phyloP scores from a whole-genome alignment of 495 filamentous ascomycete genomes.

The Monascus purpureus region DNA sequence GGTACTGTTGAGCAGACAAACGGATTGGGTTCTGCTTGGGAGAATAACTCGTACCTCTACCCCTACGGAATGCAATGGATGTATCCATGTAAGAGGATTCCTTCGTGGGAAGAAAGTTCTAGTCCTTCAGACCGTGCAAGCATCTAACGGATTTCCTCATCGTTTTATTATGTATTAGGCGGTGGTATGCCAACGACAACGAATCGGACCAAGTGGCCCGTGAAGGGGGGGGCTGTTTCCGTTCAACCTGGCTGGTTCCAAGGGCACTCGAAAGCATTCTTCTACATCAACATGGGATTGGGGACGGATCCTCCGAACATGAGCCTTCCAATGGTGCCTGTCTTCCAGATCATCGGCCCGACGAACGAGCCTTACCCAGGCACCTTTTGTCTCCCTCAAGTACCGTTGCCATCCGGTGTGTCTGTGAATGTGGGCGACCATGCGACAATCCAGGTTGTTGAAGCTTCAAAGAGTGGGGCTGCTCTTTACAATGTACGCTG shows the following conservation, averaged over 20 bases:
- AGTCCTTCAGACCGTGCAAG: too few species aligned
- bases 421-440: constrained; percentile 68
- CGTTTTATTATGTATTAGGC: constrained; percentile 41
- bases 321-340: constrained; percentile 68
- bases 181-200: constrained; percentile 65
- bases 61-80: constrained; percentile 97
- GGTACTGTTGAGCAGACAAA: constrained; percentile 32
- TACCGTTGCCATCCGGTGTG: constrained; percentile 66
- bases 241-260: constrained; percentile 94
- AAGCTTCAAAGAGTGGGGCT: constrained; percentile 80
- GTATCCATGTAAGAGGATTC: constrained; percentile 74
- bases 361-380: constrained; percentile 69
- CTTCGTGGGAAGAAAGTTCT: constrained; percentile 1
- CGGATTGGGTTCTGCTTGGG: constrained; percentile 33
- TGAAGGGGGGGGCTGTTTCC: constrained; percentile 69
- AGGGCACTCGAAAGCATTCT: constrained; percentile 69
- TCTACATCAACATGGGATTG: constrained; percentile 91
- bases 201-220: constrained; percentile 88
- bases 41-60: constrained; percentile 34
- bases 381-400: constrained; percentile 78
- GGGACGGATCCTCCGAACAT: constrained; percentile 77
- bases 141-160: not conserved
- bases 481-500: constrained; percentile 71
- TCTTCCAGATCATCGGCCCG: constrained; percentile 80
- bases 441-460: constrained; percentile 89